Evolutionary conservation across 164 flowering plant genomes (phyloP), one percentile per base, ranked within the genome.

Genomic region (Nymphaea thermarum): DNA sequence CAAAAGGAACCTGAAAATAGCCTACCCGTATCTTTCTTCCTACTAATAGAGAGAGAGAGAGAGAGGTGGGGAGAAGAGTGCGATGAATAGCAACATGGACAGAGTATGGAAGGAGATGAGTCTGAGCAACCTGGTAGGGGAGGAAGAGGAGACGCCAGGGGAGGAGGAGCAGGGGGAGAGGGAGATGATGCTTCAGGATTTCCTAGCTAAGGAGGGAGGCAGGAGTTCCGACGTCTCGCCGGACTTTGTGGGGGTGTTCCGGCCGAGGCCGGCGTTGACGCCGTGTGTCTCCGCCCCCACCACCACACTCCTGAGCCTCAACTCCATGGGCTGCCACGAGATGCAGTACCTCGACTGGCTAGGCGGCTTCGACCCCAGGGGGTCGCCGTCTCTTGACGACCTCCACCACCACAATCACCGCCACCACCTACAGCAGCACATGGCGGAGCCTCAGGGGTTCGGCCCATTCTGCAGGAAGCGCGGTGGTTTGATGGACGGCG

Each of bases 401-500:
- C 36, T 25, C 36, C 36, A 25, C 36, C 36, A 25, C 36, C 36
- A 25, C 36, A 25, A 15, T 51, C 57, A 10, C 14, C 57, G 57
- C 14, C 64, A 11, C 3, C 42, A 62, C 8, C 64, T 6, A 6
- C 64, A 12, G 17, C 64, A 17, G 36, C 64, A 62, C 64, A 41
- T 62, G 7, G 7, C n/a, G 10, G 42, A 62, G n/a, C 64, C 64
- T 11, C 41, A 8, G n/a, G 42, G 42, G 7, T 17, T 41, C 57
- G 42, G 73, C 18, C 67, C 80, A 17, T 72, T 73, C 68, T 64
- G 55, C 71, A 44, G 73, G 64, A 69, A 62, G 79, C 64, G 43
- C 80, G 36, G 12, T 74, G 16, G 73, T 4, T 3, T 69, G 71
- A 18, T 41, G 74, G 14, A 65, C 70, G 45, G 45, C 71, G 65